Conservation (phyloP, 805 yeast species). For the Blastobotrys peoriensis region DNA sequence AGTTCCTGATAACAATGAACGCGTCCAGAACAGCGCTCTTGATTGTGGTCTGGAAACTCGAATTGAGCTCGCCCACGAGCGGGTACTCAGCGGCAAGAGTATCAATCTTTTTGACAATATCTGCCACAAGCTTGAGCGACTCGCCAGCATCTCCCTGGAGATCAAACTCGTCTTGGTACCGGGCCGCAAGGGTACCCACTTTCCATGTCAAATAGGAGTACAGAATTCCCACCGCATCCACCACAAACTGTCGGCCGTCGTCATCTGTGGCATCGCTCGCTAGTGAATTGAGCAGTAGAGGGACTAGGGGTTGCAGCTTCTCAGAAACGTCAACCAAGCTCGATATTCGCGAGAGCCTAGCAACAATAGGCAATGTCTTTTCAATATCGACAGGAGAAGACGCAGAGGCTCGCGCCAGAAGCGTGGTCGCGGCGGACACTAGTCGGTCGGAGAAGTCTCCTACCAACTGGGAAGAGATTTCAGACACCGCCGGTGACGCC, state of each 20-base stretch:
- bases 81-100: background rate
- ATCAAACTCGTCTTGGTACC: conserved; percentile 3
- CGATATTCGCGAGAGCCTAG: background rate
- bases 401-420: background rate
- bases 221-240: conserved; percentile 4
- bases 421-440: background rate
- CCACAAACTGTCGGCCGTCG: background rate
- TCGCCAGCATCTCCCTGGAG: background rate
- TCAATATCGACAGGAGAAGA: background rate
- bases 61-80: background rate
- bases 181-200: conserved; percentile 4
- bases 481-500: background rate
- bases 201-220: conserved; percentile 13
- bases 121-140: background rate
- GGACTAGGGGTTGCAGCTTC: background rate
- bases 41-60: conserved; percentile 3
- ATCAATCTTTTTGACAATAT: background rate
- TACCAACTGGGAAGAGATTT: background rate
- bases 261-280: background rate
- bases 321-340: background rate
- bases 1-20: conserved; percentile 19
- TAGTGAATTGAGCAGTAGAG: background rate
- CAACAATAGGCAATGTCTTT: background rate
- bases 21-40: conserved; percentile 18
- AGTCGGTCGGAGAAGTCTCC: background rate